These are phyloP conservation scores for Nemania sp. DNA, from an alignment of 2,329 filamentous ascomycete genomes.

Conservation along the genomic window DNA sequence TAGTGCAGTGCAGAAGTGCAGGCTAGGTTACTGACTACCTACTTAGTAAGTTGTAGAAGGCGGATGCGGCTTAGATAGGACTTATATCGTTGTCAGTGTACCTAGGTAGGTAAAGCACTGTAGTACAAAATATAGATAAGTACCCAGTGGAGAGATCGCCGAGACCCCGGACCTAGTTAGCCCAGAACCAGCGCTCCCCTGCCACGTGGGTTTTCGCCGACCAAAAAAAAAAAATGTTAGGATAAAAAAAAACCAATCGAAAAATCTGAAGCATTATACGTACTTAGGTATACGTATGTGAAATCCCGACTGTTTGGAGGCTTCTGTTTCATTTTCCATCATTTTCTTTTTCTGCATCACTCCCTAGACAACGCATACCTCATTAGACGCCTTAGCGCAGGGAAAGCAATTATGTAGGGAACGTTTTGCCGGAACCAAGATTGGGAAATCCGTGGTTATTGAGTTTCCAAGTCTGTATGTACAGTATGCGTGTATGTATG, in stretches of 20 bases:
- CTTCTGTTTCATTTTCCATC: conserved; percentile 9
- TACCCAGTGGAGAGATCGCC: conserved; percentile 19
- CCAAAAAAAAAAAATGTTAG: no score
- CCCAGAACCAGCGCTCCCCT: conserved; percentile 25
- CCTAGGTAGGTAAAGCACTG: no score
- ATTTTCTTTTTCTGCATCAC: conserved; percentile 23
- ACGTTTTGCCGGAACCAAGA: conserved; percentile 28
- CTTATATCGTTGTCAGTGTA: no score
- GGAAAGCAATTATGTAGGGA: background rate
- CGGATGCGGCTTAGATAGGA: background rate
- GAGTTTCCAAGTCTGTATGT: background rate
- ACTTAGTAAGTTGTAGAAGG: background rate
- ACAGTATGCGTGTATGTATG: no score
- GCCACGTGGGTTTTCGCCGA: conserved; percentile 30
- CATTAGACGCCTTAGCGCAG: conserved; percentile 9
- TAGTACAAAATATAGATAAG: no score
- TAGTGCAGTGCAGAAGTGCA: no score
- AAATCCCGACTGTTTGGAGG: conserved; percentile 10
- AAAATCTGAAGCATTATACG: background rate
- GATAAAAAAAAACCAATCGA: no score
- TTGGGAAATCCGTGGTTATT: conserved; percentile 1
- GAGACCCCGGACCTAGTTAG: conserved; percentile 9
- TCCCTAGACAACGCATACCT: conserved; percentile 7
- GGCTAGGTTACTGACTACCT: background rate
- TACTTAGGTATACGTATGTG: no score